Base-by-base conservation (phyloP, 441 rosid species). In the Euphorbia schlechtendalii region DNA sequence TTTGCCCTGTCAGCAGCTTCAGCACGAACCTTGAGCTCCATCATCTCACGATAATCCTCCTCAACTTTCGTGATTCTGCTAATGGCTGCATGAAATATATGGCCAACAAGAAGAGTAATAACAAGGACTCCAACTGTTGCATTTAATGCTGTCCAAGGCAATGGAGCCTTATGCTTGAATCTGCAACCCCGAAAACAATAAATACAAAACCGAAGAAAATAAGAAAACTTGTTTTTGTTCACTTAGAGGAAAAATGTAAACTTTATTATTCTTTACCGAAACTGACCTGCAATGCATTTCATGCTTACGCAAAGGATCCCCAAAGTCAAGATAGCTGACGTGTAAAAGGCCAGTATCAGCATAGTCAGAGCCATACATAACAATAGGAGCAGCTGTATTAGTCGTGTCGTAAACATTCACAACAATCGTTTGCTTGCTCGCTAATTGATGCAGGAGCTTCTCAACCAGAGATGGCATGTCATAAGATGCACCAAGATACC, bases 1-100 rank as follows among this genome's bases (percentile, higher is more conserved):
- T 94, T 94, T 64, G 99, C 99, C 70, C 90, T 85, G 70, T 94
- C 99, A 32, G 99, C 99, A 59, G 99, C 97, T 77, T 90, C 99
- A 66, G 99, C 98, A 63, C 90, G 97, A 78, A 76, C 83, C 76
- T 90, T 91, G 61, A 94, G 94, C 77, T 77, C 80, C 84, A 64
- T 80, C 96, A 91, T 89, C 80, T 82, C 40, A 61, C 63, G 84
- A 73, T 59, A 86, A 64, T 88, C 95, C 57, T 80, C 83, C 70
- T 90, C 99, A 62, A 89, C 97, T 77, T 78, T 77, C 25, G 83
- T 83, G 59, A 94, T 94, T 64, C 86, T 82, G 73, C 63, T 81
- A 66, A 90, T 81, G 49, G 99, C 93, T 5, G 83, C 96, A 77
- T 80, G 65, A 71, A 88, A 89, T 74, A 87, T 90, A 75, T 89